Evolutionary conservation across 345 rosid species (phyloP), one percentile per base, ranked within the genome.

Genomic region (Eucalyptus caleyi): DNA sequence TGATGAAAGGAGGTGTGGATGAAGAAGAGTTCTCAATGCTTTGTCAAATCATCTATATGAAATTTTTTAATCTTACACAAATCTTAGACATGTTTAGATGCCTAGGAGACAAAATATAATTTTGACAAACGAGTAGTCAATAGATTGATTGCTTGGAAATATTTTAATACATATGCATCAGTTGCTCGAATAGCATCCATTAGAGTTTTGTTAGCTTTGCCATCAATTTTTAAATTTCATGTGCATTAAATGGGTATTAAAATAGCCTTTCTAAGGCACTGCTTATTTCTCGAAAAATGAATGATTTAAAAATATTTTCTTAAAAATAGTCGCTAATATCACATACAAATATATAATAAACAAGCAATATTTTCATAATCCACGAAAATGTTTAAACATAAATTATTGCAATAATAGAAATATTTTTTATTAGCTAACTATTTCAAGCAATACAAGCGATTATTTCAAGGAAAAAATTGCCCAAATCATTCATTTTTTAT

Each of bases 41-140:
- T 30, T 62, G 18, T 62, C 34, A 30, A n/a, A 62, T 62, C n/a
- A n/a, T 62, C 72, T 62, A 62, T 15, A 62, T 62, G 72, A 30
- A 62, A 4, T 6, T 62, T 62, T 30, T 62, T 7, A 3, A 62
- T 62, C 72, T 30, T 30, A 7, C 34, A 30, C 34, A 62, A 62
- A 62, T 62, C 34, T 15, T 7, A 62, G 72, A 4, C 18, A 62
- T 14, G 32, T 30, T 62, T 30, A n/a, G 34, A 62, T 62, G 34
- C 72, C 34, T 7, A 30, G 8, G 34, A 62, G 34, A 62, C 72
- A n/a, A 62, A 30, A 62, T 30, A 14, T 1, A 62, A 30, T 30
- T 30, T 3, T 14, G 0, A 30, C 69, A 62, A 62, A 30, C 0
- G 4, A 30, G 5, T 0, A 62, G 2, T 62, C 9, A 3, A 62